A percentile compares a stretch with the other conserved stretches of the same genome.
Evolutionary conservation across 2,329 filamentous ascomycete species (phyloP).

Genomic region (Pseudopithomyces maydicus): DNA sequence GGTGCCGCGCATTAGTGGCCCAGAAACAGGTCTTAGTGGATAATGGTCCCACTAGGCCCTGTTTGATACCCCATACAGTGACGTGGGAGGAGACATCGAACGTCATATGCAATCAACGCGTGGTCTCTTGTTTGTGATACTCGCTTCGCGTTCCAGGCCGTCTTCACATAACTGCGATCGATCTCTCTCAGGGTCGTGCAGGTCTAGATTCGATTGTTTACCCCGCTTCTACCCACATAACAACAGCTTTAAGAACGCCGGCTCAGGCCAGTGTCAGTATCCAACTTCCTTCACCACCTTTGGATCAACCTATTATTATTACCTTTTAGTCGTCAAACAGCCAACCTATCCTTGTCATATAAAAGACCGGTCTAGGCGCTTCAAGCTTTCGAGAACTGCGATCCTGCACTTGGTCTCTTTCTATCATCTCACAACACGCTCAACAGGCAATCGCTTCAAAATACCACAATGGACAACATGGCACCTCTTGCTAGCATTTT

Average conservation of each 20-base stretch:
- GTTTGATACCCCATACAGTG: constrained; percentile 4
- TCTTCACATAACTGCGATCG: background rate
- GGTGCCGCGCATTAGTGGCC: background rate
- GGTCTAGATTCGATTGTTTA: background rate
- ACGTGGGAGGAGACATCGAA: background rate
- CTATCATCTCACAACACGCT: background rate
- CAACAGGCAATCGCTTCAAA: background rate
- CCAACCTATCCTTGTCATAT: background rate
- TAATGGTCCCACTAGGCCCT: background rate
- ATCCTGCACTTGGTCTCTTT: background rate
- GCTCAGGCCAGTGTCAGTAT: background rate
- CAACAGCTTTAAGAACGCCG: background rate
- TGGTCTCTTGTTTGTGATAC: constrained; percentile 1
- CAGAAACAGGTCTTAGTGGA: background rate
- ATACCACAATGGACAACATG: constrained; percentile 23
- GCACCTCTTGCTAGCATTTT: constrained; percentile 45
- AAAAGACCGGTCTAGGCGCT: background rate
- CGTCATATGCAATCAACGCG: constrained; percentile 7
- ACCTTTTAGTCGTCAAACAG: too few relatives aligned
- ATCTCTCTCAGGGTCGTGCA: background rate
- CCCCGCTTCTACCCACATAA: background rate
- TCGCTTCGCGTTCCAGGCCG: background rate
- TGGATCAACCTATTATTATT: background rate
- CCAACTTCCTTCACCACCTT: background rate
- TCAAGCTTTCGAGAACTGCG: too few relatives aligned